phyloP scores from a whole-genome alignment of 1,284 basidiomycete species.

The Trichosporon inkin region DNA sequence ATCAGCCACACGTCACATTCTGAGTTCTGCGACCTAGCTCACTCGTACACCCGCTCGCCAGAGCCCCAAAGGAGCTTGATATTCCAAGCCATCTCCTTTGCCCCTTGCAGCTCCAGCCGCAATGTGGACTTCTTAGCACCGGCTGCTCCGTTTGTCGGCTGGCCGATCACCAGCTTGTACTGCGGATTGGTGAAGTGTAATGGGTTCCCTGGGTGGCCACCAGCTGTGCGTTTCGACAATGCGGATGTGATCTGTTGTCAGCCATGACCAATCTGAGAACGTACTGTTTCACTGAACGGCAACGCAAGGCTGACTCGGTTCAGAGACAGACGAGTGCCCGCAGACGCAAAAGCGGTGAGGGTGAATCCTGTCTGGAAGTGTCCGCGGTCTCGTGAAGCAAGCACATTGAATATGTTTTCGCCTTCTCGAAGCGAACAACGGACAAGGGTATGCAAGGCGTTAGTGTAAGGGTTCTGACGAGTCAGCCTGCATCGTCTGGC shows the following conservation, averaged over 20 bases:
- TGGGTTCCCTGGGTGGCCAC: constrained; percentile 73
- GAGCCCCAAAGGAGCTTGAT: constrained; percentile 69
- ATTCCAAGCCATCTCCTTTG: constrained; percentile 69
- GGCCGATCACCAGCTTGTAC: constrained; percentile 62
- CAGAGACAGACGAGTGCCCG: constrained; percentile 24
- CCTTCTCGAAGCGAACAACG: constrained; percentile 32
- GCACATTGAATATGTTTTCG: constrained; percentile 26
- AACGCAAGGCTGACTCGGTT: constrained; percentile 31
- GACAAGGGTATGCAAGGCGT: constrained; percentile 68
- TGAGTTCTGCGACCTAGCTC: constrained; percentile 39
- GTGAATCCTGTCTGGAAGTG: constrained; percentile 41
- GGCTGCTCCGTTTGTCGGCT: not conserved
- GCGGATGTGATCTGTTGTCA: constrained; percentile 57
- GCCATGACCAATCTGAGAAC: constrained; percentile 11
- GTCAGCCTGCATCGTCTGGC: not conserved
- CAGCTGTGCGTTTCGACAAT: constrained; percentile 68
- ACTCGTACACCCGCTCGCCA: constrained; percentile 71
- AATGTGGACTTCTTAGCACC: constrained; percentile 51
- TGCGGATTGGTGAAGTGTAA: constrained; percentile 89
- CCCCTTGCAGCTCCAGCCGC: constrained; percentile 58
- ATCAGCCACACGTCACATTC: not conserved
- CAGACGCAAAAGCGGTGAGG: constrained; percentile 36
- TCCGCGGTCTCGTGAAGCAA: constrained; percentile 39
- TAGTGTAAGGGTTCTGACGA: constrained; percentile 58
- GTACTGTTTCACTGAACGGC: constrained; percentile 34